Conservation (phyloP, 2,329 filamentous ascomycete genomes). For the Fusarium begoniae region DNA sequence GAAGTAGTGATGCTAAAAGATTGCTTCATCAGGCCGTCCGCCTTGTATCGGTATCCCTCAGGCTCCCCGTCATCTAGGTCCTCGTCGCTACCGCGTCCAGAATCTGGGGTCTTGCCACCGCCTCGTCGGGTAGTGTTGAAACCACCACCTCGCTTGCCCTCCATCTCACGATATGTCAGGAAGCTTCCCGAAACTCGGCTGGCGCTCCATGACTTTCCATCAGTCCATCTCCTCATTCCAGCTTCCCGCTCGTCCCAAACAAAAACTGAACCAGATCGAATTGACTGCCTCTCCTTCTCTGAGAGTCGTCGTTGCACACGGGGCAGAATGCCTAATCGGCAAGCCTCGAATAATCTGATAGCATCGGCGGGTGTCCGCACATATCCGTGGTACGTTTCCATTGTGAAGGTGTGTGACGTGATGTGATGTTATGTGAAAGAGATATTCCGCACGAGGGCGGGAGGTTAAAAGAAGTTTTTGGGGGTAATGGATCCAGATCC, state of each 20-base stretch:
- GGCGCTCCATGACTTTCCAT: slow-evolving; percentile 98
- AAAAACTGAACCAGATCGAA: slow-evolving; percentile 95
- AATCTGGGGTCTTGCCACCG: slow-evolving; percentile 83
- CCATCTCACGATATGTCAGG: slow-evolving; percentile 97
- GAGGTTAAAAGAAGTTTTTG: slow-evolving; percentile 18
- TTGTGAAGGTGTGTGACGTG: slow-evolving; percentile 54
- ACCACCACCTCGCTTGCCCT: slow-evolving; percentile 89
- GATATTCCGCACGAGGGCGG: slow-evolving; percentile 29
- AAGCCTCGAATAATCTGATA: slow-evolving; percentile 98
- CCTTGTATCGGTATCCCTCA: slow-evolving; percentile 94
- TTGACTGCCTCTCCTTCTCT: slow-evolving; percentile 96
- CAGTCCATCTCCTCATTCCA: slow-evolving; percentile 98
- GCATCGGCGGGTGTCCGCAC: slow-evolving; percentile 96
- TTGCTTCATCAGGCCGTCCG: slow-evolving; percentile 98
- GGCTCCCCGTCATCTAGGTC: slow-evolving; percentile 86
- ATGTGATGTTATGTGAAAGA: slow-evolving; percentile 22
- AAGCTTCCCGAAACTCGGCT: slow-evolving; percentile 98
- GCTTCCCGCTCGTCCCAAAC: slow-evolving; percentile 99
- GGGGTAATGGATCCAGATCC: slow-evolving; percentile 32
- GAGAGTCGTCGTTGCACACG: slow-evolving; percentile 92
- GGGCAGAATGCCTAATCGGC: slow-evolving; percentile 85
- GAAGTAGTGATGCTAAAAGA: slow-evolving; percentile 99
- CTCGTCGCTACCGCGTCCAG: slow-evolving; percentile 81
- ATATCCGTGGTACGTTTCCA: slow-evolving; percentile 97
- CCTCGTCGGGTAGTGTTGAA: slow-evolving; percentile 69